phyloP scores from a whole-genome alignment of 2,329 filamentous ascomycete species.

The Alternaria sp. region DNA sequence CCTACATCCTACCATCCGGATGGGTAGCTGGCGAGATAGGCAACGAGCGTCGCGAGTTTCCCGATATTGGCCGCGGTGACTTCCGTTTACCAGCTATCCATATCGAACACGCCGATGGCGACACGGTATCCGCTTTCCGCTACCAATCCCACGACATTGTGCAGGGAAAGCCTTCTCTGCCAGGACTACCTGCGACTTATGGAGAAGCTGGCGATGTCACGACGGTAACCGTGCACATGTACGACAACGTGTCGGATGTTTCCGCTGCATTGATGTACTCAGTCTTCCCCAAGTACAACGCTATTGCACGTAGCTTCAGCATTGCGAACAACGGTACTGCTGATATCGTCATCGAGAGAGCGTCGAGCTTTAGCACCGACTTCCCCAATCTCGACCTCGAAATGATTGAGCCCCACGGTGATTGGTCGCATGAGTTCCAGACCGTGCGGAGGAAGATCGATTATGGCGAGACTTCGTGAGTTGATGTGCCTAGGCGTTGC shows the following conservation, averaged over 20 bases:
- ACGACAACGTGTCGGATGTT: conserved; percentile 65
- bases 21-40: conserved; percentile 59
- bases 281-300: conserved; percentile 67
- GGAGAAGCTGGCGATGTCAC: conserved; percentile 63
- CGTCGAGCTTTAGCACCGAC: conserved; percentile 68
- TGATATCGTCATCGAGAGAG: conserved; percentile 61
- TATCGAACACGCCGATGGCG: conserved; percentile 64
- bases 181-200: conserved; percentile 66
- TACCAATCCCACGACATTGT: conserved; percentile 65
- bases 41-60: conserved; percentile 66
- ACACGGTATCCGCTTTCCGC: conserved; percentile 64
- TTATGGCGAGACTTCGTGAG: conserved; percentile 55
- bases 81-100: conserved; percentile 67
- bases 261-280: conserved; percentile 67
- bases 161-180: conserved; percentile 62
- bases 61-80: conserved; percentile 68
- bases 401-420: conserved; percentile 67
- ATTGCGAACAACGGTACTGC: conserved; percentile 65
- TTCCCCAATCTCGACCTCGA: conserved; percentile 66
- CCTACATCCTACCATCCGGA: conserved; percentile 52
- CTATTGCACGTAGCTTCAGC: conserved; percentile 66
- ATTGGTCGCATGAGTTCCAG: conserved; percentile 67
- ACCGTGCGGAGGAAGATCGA: conserved; percentile 62
- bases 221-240: conserved; percentile 64
- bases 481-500: neutral